Evolutionary conservation across 768 basidiomycete species (phyloP).

Genomic region (Psilocybe azurescens): DNA sequence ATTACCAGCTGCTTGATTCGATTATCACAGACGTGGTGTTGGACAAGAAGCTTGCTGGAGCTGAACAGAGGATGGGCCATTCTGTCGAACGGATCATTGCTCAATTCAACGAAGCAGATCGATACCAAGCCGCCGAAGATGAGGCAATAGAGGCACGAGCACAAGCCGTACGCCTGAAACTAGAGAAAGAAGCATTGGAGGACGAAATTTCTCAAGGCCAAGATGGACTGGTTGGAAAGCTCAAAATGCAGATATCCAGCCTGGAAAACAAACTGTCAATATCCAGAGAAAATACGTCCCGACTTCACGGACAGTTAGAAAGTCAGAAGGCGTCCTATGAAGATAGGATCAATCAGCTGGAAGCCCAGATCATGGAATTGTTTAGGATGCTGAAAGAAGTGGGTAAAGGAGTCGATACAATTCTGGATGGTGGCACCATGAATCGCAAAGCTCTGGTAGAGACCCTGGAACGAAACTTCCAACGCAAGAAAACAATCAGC

Average conservation of each 20-base stretch:
- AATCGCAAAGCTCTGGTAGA: constrained; percentile 84
- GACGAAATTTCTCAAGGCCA: constrained; percentile 81
- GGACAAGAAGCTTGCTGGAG: constrained; percentile 87
- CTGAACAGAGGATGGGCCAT: constrained; percentile 84
- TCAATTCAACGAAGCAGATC: constrained; percentile 90
- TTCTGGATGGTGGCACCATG: constrained; percentile 73
- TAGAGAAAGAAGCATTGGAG: constrained; percentile 85
- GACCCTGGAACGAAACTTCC: constrained; percentile 79
- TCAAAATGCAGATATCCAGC: constrained; percentile 72
- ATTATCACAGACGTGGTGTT: constrained; percentile 91
- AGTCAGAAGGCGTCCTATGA: constrained; percentile 82
- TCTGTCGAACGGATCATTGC: constrained; percentile 90
- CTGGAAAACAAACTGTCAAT: constrained; percentile 78
- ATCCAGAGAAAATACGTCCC: constrained; percentile 80
- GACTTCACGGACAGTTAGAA: constrained; percentile 79
- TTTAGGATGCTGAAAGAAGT: constrained; percentile 94
- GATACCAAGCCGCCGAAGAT: constrained; percentile 77
- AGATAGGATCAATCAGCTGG: constrained; percentile 86
- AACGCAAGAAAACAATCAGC: constrained; percentile 83
- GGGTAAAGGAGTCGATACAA: constrained; percentile 74
- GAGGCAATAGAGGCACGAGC: constrained; percentile 75
- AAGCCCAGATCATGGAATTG: constrained; percentile 90
- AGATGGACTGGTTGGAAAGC: constrained; percentile 83
- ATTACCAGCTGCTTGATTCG: constrained; percentile 91
- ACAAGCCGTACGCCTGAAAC: constrained; percentile 63